Base-by-base conservation (phyloP, 192 early-diverging fungal genomes). In the Allomyces javanicus region DNA sequence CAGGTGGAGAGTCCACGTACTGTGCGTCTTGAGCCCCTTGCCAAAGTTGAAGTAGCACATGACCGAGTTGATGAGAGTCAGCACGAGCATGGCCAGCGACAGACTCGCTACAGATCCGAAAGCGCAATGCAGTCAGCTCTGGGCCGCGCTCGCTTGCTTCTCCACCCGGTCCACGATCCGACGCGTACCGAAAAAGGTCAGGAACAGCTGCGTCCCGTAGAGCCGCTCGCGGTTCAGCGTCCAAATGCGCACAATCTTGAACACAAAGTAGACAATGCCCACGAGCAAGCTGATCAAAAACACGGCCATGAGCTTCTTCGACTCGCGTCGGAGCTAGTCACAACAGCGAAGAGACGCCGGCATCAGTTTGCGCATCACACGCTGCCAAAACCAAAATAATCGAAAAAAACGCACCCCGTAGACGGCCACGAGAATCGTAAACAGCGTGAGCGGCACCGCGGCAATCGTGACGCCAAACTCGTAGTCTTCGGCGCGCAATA, bases 41-140 rank as follows among this genome's bases (percentile, higher is more conserved):
- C 85, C 81, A 70, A 89, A 89, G 72, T 87, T 88, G 44, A 73
- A 71, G 68, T 79, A 77, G 67, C 86, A 89, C 21, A 78, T 64
- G 45, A 78, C 71, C 12, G 82, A 78, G 45, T 77, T 71, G 12
- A 73, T 69, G n/a, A 87, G 64, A 1, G 83, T 86, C 21, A 71
- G 61, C 26, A 72, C 63, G 17, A 82, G 75, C 19, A 82, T 74
- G 17, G 75, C 45, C 25, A 70, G 62, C 67, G 77, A 77, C 5
- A 83, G 66, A 4, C 72, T 66, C 9, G 77, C 79, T 80, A 27
- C 33, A 50, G 24, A 33, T 5, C 3, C 44, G 25, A 22, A 24
- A 19, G 21, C 63, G 63, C 44, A 0, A 65, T 14, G 40, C 55
- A 12, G 33, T 63, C 25, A 66, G 55, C 44, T 45, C 61, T 62